phyloP scores from a whole-genome alignment of 768 basidiomycete genomes.

The Piloderma croceum region DNA sequence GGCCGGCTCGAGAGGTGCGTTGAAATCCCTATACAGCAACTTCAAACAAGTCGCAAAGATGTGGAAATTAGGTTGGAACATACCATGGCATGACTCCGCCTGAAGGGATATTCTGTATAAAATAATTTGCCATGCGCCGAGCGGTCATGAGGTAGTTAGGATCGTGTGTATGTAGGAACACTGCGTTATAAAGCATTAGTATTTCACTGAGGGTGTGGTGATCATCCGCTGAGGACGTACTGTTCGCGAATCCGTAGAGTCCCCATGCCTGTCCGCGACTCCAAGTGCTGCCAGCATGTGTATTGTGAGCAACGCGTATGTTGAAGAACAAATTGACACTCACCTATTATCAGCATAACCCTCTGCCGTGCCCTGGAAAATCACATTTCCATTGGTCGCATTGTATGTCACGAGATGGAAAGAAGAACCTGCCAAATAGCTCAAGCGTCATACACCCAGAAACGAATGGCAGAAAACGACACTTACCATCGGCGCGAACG shows the following conservation, averaged over 20 bases:
- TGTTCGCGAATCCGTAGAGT: constrained; percentile 63
- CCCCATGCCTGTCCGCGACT: constrained; percentile 71
- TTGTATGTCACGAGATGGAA: constrained; percentile 68
- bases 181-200: too few relatives aligned
- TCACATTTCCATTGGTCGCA: constrained; percentile 55
- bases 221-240: too few relatives aligned
- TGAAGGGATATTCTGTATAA: constrained; percentile 51
- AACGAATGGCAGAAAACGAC: too few relatives aligned
- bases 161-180: constrained; percentile 52
- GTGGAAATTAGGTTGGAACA: too few relatives aligned
- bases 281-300: constrained; percentile 50
- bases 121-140: constrained; percentile 52
- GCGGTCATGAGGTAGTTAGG: constrained; percentile 54
- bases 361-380: constrained; percentile 51
- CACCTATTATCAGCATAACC: constrained; percentile 53
- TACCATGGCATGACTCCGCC: constrained; percentile 66
- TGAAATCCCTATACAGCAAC: constrained; percentile 62
- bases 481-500: constrained; percentile 53
- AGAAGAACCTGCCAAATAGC: constrained; percentile 41
- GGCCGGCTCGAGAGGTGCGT: constrained; percentile 54
- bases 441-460: too few relatives aligned
- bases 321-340: neutral
- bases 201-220: too few relatives aligned
- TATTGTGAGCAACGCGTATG: neutral
- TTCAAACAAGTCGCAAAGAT: too few relatives aligned